Conservation (phyloP, 805 yeast species). For the Schwanniomyces sp. region DNA sequence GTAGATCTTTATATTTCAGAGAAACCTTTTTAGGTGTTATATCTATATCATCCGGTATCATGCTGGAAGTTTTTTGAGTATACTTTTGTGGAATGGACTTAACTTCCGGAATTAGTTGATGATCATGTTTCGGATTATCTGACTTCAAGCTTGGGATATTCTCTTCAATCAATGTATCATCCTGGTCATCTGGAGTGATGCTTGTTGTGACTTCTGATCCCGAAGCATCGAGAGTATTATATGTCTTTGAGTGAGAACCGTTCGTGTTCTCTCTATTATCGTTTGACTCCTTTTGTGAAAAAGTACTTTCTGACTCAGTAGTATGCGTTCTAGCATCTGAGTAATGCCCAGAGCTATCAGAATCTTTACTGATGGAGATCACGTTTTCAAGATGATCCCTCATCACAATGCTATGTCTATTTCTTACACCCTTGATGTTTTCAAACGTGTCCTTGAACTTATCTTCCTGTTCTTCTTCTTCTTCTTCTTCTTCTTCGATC, state of each 20-base stretch:
- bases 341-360: background rate
- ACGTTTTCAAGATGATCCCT: background rate
- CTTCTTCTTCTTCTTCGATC: constrained; percentile 18
- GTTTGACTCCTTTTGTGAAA: background rate
- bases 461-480: constrained; percentile 10
- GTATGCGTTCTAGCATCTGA: background rate
- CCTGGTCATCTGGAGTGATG: constrained; percentile 15
- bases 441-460: background rate
- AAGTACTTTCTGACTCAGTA: background rate
- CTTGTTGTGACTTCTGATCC: background rate
- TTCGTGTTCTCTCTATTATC: background rate
- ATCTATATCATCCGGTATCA: constrained; percentile 2
- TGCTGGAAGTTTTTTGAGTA: background rate
- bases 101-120: background rate
- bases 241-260: background rate
- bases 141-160: background rate
- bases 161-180: constrained; percentile 16
- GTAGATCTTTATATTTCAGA: background rate
- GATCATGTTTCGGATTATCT: background rate
- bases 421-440: background rate
- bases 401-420: background rate
- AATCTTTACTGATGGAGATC: background rate
- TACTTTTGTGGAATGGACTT: background rate
- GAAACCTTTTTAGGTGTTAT: background rate
- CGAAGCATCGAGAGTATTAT: background rate